Evolutionary conservation across 179 eudicot species (phyloP), one percentile per base, ranked within the genome.

Genomic region (Actinidia polygama): DNA sequence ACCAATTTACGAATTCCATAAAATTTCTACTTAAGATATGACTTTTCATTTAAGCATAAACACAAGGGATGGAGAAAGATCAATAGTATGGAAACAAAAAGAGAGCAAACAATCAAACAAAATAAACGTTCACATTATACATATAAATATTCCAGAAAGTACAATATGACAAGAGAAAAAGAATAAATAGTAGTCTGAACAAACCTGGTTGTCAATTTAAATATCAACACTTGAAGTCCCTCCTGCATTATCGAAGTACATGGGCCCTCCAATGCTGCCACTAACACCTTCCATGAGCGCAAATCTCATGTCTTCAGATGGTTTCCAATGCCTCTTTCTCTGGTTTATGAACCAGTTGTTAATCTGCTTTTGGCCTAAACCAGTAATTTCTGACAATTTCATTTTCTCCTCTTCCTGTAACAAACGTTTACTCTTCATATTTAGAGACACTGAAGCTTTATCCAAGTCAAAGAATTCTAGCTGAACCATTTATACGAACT

Each of bases 321-420:
- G 98, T 83, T 91, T 91, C 98, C 98, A 95, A 62, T 94, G 98
- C 78, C 98, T 89, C 82, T 94, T 94, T 81, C 98, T 86, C 84
- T 94, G 97, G 88, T 94, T 94, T 78, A 94, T 94, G 82, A 94
- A 94, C 98, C 98, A 94, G 80, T 94, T 94, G 88, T 92, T 93
- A 67, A 93, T 93, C 89, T 94, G 98, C 90, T 92, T 94, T 80
- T 90, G 98, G 92, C 92, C 98, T 26, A 95, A 85, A 44, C 98
- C 98, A 7, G 98, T 95, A 30, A 86, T 81, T 69, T 92, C 96
- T n/a, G 98, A 93, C 4, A 95, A 87, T 57, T 86, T 87, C 1
- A 79, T 86, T 84, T 95, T 95, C 89, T 95, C 98, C 57, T 91
- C 97, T 84, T 95, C 98, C 98, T 95, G 89, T 76, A 79, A 12